A percentile compares a stretch with the other conserved stretches of the same genome.
phyloP scores from a whole-genome alignment of 352 stramenopile genomes.

The Plasmopara halstedii region DNA sequence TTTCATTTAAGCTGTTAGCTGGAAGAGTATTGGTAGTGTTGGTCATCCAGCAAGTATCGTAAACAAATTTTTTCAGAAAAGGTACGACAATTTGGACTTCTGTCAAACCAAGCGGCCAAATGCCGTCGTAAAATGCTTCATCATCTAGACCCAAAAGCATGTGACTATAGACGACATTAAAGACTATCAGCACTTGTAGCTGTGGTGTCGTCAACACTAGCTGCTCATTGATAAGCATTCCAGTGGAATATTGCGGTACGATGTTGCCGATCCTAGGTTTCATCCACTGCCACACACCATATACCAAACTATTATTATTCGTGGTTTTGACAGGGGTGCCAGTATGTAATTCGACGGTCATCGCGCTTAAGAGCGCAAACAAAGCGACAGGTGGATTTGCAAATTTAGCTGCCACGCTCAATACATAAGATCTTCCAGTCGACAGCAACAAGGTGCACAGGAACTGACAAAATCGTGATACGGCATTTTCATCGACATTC shows the following conservation, averaged over 20 bases:
- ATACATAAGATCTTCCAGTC: constrained; percentile 32
- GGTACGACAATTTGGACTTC: constrained; percentile 37
- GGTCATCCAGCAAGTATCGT: constrained; percentile 57
- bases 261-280: constrained; percentile 10
- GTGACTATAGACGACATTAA: constrained; percentile 62
- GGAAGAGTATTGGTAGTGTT: constrained; percentile 13
- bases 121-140: constrained; percentile 58
- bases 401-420: constrained; percentile 40
- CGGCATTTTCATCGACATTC: constrained; percentile 9
- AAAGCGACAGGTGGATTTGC: constrained; percentile 31
- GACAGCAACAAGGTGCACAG: constrained; percentile 39
- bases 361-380: constrained; percentile 42
- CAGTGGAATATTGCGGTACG: background rate
- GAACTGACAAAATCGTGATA: constrained; percentile 26
- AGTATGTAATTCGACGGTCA: constrained; percentile 28
- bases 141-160: constrained; percentile 58
- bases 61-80: constrained; percentile 62
- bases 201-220: constrained; percentile 15
- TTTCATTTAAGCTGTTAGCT: constrained; percentile 14
- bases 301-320: constrained; percentile 13
- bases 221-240: constrained; percentile 6
- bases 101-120: constrained; percentile 40
- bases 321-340: background rate
- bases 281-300: constrained; percentile 36
- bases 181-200: constrained; percentile 42